Evolutionary conservation across 1,284 basidiomycete genomes (phyloP).

Genomic region (Malassezia globosa): DNA sequence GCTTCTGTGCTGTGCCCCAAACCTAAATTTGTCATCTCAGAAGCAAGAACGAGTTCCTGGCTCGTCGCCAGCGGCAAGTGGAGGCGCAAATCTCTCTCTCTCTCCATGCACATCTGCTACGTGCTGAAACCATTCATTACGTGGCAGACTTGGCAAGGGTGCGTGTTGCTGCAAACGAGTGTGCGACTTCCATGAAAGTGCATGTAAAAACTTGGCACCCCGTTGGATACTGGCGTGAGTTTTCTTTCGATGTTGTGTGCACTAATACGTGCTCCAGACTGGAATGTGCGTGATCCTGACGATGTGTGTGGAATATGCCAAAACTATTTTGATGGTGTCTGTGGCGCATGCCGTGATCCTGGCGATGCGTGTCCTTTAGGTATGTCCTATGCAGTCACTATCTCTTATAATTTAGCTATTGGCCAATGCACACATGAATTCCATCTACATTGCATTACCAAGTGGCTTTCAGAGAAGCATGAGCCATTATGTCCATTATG

Average conservation of each 20-base stretch:
- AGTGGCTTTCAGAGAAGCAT: slow-evolving; percentile 39
- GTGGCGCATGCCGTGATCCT: slow-evolving; percentile 40
- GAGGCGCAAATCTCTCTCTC: too few species aligned
- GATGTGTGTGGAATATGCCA: slow-evolving; percentile 47
- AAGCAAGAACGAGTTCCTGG: too few species aligned
- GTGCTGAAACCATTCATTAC: too few species aligned
- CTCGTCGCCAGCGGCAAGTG: too few species aligned
- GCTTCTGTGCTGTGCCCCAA: too few species aligned
- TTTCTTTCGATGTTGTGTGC: not conserved
- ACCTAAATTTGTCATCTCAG: too few species aligned
- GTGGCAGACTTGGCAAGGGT: too few species aligned
- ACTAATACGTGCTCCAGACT: too few species aligned
- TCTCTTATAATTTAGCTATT: slow-evolving; percentile 27
- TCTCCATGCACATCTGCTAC: not conserved
- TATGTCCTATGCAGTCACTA: slow-evolving; percentile 1
- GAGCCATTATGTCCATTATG: slow-evolving; percentile 18
- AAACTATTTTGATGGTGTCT: slow-evolving; percentile 45
- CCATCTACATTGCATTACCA: slow-evolving; percentile 44
- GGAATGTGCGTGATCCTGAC: slow-evolving; percentile 44
- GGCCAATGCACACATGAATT: slow-evolving; percentile 46
- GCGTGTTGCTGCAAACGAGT: not conserved
- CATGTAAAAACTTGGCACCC: slow-evolving; percentile 39
- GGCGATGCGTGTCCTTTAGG: slow-evolving; percentile 26
- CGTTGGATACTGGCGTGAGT: slow-evolving; percentile 44
- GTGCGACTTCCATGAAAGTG: slow-evolving; percentile 45